phyloP scores from a whole-genome alignment of 2,329 filamentous ascomycete species.

The Metarhizium humberi region DNA sequence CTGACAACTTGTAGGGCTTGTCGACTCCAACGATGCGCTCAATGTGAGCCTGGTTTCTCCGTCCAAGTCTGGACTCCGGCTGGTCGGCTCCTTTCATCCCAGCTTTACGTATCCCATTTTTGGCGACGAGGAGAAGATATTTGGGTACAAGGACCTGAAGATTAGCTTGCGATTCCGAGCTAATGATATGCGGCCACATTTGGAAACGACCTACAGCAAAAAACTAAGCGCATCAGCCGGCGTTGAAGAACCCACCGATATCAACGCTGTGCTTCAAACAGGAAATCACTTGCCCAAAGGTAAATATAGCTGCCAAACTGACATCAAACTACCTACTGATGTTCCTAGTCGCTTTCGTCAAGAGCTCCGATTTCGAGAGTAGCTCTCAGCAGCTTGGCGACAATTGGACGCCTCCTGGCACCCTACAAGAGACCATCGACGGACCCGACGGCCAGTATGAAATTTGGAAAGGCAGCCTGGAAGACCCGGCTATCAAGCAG shows the following conservation, averaged over 20 bases:
- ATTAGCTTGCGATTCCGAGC: slow-evolving; percentile 62
- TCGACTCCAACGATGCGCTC: slow-evolving; percentile 52
- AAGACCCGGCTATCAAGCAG: slow-evolving; percentile 58
- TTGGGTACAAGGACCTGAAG: slow-evolving; percentile 76
- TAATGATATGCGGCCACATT: slow-evolving; percentile 67
- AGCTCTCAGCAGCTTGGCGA: slow-evolving; percentile 37
- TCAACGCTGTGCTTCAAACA: slow-evolving; percentile 52
- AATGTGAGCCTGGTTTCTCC: slow-evolving; percentile 50
- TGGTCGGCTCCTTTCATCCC: slow-evolving; percentile 65
- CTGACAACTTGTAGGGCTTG: slow-evolving; percentile 37
- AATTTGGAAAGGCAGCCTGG: slow-evolving; percentile 72
- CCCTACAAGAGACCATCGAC: slow-evolving; percentile 55
- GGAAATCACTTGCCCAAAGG: slow-evolving; percentile 61
- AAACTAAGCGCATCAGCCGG: slow-evolving; percentile 57
- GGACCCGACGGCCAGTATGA: slow-evolving; percentile 60
- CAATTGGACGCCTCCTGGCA: slow-evolving; percentile 64
- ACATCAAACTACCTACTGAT: background rate
- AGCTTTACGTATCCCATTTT: slow-evolving; percentile 88
- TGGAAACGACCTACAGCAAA: slow-evolving; percentile 61
- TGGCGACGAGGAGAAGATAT: slow-evolving; percentile 83
- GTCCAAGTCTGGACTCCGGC: slow-evolving; percentile 39
- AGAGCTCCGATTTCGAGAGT: slow-evolving; percentile 50
- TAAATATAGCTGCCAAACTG: slow-evolving; percentile 23
- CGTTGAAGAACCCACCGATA: slow-evolving; percentile 59
- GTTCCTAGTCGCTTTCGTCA: slow-evolving; percentile 55